A percentile compares a stretch with the other conserved stretches of the same genome.
phyloP scores from a whole-genome alignment of 306 rosid genomes.

The Sesbania bispinosa region DNA sequence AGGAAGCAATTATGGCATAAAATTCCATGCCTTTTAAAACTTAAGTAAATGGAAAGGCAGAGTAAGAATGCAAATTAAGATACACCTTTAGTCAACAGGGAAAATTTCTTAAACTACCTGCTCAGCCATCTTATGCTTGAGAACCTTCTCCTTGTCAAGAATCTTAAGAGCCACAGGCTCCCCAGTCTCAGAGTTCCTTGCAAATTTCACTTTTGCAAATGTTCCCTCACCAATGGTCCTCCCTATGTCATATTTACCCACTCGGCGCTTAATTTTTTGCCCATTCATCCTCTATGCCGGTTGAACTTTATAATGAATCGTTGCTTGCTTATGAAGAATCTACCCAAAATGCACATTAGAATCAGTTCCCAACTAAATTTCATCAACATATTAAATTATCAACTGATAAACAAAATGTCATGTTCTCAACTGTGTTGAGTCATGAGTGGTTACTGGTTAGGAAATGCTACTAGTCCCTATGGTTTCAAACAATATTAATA shows the following conservation, averaged over 20 bases:
- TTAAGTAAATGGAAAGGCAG: neutral
- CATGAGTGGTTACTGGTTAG: neutral
- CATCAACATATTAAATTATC: neutral
- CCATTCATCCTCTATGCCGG: slow-evolving; percentile 59
- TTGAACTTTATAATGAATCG: slow-evolving; percentile 2
- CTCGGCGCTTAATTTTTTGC: slow-evolving; percentile 76
- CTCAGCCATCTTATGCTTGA: slow-evolving; percentile 97
- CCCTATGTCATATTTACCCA: slow-evolving; percentile 92
- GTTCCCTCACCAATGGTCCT: slow-evolving; percentile 98
- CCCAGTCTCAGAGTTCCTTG: slow-evolving; percentile 71
- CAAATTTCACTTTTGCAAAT: slow-evolving; percentile 94
- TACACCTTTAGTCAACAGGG: slow-evolving; percentile 20
- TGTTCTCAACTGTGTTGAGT: neutral
- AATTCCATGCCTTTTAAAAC: neutral
- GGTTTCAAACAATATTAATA: neutral
- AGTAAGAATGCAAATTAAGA: neutral
- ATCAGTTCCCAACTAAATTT: neutral
- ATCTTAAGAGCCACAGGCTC: slow-evolving; percentile 87
- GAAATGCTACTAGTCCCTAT: neutral
- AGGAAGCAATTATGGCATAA: slow-evolving; percentile 6
- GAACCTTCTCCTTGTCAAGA: slow-evolving; percentile 96
- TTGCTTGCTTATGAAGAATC: neutral
- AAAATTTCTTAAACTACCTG: slow-evolving; percentile 46
- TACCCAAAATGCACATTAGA: slow-evolving; percentile 26
- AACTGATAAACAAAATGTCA: neutral